These are phyloP conservation scores for Colletotrichum sojae DNA, from an alignment of 2,329 filamentous ascomycete genomes.

Conservation along the genomic window DNA sequence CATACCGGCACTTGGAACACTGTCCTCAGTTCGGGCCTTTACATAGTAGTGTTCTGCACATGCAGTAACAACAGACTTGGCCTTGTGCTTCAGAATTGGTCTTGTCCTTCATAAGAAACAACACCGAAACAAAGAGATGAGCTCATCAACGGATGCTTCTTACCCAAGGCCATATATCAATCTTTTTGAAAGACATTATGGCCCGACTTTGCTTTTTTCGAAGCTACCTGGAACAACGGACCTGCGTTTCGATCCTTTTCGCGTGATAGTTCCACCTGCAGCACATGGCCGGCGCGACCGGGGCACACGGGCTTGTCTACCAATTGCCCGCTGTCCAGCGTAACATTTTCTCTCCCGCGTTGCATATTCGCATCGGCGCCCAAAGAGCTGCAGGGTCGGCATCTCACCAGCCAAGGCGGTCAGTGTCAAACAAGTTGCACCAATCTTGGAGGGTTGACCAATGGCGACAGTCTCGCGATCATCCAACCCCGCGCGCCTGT, in stretches of 20 bases:
- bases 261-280: slow-evolving; percentile 1
- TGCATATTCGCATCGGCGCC: slow-evolving; percentile 22
- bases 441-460: slow-evolving; percentile 24
- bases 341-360: slow-evolving; percentile 18
- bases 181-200: not conserved
- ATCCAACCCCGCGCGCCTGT: slow-evolving; percentile 43
- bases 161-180: not conserved
- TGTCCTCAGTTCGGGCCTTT: no score
- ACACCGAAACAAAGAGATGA: not conserved
- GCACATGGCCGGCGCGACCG: not conserved
- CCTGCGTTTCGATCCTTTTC: not conserved
- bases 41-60: not conserved
- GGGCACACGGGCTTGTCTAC: no score
- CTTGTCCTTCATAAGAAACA: not conserved
- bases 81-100: not conserved
- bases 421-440: slow-evolving; percentile 25
- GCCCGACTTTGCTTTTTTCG: slow-evolving; percentile 9
- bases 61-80: not conserved
- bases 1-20: not conserved
- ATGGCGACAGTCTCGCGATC: slow-evolving; percentile 25
- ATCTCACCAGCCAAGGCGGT: slow-evolving; percentile 27
- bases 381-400: slow-evolving; percentile 20
- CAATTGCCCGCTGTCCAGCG: not conserved
- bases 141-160: not conserved
- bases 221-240: slow-evolving; percentile 17